Conservation (phyloP, 768 basidiomycete species). For the Collybiopsis confluens region DNA sequence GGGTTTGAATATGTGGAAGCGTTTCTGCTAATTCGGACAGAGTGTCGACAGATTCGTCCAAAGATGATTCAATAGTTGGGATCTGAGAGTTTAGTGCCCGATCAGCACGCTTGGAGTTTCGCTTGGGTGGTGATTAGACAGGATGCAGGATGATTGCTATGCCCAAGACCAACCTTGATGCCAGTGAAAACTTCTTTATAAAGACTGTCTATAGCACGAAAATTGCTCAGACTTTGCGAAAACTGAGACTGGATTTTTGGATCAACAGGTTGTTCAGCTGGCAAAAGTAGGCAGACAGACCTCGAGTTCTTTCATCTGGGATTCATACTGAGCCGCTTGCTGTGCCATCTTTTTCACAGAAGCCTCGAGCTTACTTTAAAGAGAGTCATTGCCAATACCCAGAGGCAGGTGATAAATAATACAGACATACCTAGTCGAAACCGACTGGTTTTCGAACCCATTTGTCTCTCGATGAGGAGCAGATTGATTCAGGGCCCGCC, state of each 20-base stretch:
- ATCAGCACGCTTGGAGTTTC: constrained; percentile 55
- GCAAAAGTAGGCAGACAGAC: constrained; percentile 23
- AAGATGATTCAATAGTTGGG: constrained; percentile 55
- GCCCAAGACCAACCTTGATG: constrained; percentile 56
- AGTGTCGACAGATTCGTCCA: constrained; percentile 56
- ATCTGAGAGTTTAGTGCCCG: constrained; percentile 55
- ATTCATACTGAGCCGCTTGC: constrained; percentile 46
- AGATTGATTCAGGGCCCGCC: neutral
- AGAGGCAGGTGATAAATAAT: neutral
- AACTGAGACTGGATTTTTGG: constrained; percentile 47
- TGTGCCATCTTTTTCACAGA: constrained; percentile 42
- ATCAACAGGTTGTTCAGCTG: neutral
- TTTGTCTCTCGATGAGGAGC: neutral
- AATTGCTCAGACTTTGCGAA: constrained; percentile 69
- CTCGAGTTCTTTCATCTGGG: constrained; percentile 60
- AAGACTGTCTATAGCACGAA: constrained; percentile 65
- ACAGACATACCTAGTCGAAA: neutral
- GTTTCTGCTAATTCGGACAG: constrained; percentile 53
- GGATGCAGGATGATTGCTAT: neutral
- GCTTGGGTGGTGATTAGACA: constrained; percentile 29
- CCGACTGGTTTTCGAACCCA: neutral
- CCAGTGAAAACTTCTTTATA: constrained; percentile 60
- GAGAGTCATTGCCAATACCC: neutral
- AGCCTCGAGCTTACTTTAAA: constrained; percentile 41
- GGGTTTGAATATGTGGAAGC: constrained; percentile 58